These are phyloP conservation scores for Anthracocystis panici-leucophaei DNA, from an alignment of 1,284 basidiomycete species.

Conservation along the genomic window DNA sequence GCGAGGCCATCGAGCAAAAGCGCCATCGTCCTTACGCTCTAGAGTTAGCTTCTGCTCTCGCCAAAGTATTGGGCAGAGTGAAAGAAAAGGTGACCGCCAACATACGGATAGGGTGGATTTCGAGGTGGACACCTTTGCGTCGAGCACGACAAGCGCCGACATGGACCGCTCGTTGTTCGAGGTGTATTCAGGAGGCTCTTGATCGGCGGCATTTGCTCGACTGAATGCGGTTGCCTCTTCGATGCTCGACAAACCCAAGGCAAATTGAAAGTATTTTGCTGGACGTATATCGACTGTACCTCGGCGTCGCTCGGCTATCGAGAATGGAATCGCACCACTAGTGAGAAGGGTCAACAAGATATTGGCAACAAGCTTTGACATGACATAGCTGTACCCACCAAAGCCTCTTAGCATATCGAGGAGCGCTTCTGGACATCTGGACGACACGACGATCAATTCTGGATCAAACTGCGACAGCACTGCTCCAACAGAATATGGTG, in stretches of 20 bases:
- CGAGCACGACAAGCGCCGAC: conserved; percentile 19
- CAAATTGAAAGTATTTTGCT: conserved; percentile 29
- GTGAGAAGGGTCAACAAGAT: neutral
- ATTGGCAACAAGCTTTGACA: neutral
- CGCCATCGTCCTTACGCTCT: neutral
- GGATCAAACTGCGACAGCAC: conserved; percentile 43
- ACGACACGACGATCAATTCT: conserved; percentile 28
- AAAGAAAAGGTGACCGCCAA: neutral
- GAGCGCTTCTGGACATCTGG: conserved; percentile 26
- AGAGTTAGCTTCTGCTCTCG: neutral
- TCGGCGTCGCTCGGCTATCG: conserved; percentile 22
- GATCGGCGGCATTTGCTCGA: neutral
- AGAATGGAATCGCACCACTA: too few relatives aligned
- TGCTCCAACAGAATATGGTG: neutral
- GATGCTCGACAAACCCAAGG: conserved; percentile 29
- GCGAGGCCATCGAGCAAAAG: neutral
- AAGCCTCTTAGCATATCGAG: conserved; percentile 16
- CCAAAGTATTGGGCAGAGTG: neutral
- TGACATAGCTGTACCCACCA: conserved; percentile 14
- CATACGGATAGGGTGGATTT: conserved; percentile 38
- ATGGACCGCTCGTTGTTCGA: conserved; percentile 9
- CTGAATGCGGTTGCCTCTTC: conserved; percentile 21
- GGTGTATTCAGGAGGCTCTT: neutral
- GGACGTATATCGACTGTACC: conserved; percentile 15
- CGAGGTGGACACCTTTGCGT: conserved; percentile 30